phyloP scores from a whole-genome alignment of 371 early-diverging fungal genomes.

The Circinella minor region DNA sequence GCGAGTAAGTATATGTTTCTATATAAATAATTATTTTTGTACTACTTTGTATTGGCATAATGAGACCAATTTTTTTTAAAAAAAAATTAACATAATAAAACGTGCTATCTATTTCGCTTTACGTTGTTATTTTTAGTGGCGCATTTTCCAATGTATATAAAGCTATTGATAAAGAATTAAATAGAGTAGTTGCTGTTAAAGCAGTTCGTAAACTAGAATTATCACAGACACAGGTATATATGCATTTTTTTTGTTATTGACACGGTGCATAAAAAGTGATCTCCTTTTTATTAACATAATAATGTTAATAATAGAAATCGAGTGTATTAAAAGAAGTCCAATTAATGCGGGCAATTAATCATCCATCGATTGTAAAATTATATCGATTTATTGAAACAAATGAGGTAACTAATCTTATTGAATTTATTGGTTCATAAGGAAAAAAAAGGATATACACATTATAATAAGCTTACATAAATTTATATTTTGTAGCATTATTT shows the following conservation, averaged over 20 bases:
- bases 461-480: not conserved
- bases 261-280: not conserved
- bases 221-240: slow-evolving; percentile 24
- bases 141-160: slow-evolving; percentile 82
- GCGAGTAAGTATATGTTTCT: slow-evolving; percentile 54
- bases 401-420: slow-evolving; percentile 50
- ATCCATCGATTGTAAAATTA: slow-evolving; percentile 81
- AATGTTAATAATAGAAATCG: slow-evolving; percentile 55
- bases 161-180: slow-evolving; percentile 58
- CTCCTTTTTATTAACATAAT: not conserved
- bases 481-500: slow-evolving; percentile 55
- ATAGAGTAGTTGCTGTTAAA: slow-evolving; percentile 75
- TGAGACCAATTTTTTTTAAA: not conserved
- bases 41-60: slow-evolving; percentile 3
- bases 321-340: slow-evolving; percentile 87
- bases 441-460: not conserved
- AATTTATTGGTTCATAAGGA: not conserved
- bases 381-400: slow-evolving; percentile 68
- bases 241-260: not conserved
- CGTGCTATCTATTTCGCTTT: not conserved
- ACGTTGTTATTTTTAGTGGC: slow-evolving; percentile 50
- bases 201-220: slow-evolving; percentile 63
- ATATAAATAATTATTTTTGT: not conserved
- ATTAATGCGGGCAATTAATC: slow-evolving; percentile 80
- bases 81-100: not conserved